Evolutionary conservation across 2,329 filamentous ascomycete species (phyloP), one percentile per base, ranked within the genome.

Genomic region (Epichloe festucae): DNA sequence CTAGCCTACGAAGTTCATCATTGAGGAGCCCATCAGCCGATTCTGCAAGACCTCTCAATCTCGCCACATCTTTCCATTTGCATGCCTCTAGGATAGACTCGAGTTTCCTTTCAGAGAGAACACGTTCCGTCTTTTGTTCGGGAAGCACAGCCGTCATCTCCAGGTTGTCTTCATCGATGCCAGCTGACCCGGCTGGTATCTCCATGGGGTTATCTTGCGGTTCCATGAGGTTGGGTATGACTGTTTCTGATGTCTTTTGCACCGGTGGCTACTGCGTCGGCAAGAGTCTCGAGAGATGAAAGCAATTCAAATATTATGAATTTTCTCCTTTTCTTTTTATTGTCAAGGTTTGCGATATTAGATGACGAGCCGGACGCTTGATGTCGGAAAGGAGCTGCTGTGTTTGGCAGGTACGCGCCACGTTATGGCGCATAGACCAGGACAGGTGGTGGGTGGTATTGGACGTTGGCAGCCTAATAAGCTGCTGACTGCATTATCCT

Each of bases 1-100:
- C 89, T 66, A 73, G 71, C 62, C 79, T 78, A 58, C 90, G 84
- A 56, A 93, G 67, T 31, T 73, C 69, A 63, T 89, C 85, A 19
- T 73, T 75, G 52, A 88, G 62, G 55, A 89, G 75, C 17, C 85
- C 85, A n/a, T 82, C 84, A 50, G 73, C 68, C 1, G 80, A 79
- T 49, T 77, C 75, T 40, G 85, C 84, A 54, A 85, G 70, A 12
- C 61, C 61, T 54, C 77, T 72, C 51, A 89, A 72, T 43, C 69
- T 67, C 38, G 73, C 66, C 38, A 84, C 65, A 62, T 88, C 77
- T 49, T 67, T 72, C 60, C 68, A 68, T 55, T 69, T 70, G 68
- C 84, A 88, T 34, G 85, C 85, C 44, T 75, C 70, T 19, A 76
- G 65, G 46, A 72, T 62, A 49, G 43, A 48, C 12, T 50, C 38